Evolutionary conservation across 768 basidiomycete species (phyloP).

Genomic region (Polyporus arcularius): DNA sequence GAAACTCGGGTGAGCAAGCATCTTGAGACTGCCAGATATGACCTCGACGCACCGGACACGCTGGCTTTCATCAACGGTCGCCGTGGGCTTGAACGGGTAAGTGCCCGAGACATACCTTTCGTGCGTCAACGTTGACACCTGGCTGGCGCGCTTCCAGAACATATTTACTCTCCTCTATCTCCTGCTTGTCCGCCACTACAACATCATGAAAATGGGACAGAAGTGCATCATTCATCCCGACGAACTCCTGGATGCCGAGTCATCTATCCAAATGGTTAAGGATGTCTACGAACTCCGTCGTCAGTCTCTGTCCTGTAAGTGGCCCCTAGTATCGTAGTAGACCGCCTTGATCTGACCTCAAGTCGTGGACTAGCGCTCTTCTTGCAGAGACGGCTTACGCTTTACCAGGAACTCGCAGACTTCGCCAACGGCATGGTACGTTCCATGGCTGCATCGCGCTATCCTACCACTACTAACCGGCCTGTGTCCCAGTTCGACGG

Average conservation of each 20-base stretch:
- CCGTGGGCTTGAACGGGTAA: conserved; percentile 35
- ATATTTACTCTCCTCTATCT: conserved; percentile 37
- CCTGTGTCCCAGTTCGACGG: too few relatives aligned
- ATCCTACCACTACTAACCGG: too few relatives aligned
- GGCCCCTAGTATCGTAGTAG: background rate
- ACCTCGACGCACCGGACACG: conserved; percentile 34
- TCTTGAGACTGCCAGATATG: conserved; percentile 31
- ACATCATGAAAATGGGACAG: conserved; percentile 26
- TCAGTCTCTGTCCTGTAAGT: background rate
- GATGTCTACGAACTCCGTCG: background rate
- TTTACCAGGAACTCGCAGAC: background rate
- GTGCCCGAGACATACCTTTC: background rate
- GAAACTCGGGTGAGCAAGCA: conserved; percentile 28
- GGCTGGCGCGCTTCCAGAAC: conserved; percentile 25
- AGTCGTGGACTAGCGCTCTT: background rate
- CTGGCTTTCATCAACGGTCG: conserved; percentile 32
- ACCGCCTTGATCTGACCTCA: background rate
- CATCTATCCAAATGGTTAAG: background rate
- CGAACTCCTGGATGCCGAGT: conserved; percentile 1
- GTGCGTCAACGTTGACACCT: background rate
- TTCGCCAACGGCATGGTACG: conserved; percentile 9
- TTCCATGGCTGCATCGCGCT: background rate
- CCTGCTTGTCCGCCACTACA: conserved; percentile 33
- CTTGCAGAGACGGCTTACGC: conserved; percentile 1
- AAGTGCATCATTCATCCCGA: background rate